Percentiles rank a stretch among this genome's conserved stretches.
Conservation (phyloP, 2,329 filamentous ascomycete genomes). For the Colletotrichum sp. region DNA sequence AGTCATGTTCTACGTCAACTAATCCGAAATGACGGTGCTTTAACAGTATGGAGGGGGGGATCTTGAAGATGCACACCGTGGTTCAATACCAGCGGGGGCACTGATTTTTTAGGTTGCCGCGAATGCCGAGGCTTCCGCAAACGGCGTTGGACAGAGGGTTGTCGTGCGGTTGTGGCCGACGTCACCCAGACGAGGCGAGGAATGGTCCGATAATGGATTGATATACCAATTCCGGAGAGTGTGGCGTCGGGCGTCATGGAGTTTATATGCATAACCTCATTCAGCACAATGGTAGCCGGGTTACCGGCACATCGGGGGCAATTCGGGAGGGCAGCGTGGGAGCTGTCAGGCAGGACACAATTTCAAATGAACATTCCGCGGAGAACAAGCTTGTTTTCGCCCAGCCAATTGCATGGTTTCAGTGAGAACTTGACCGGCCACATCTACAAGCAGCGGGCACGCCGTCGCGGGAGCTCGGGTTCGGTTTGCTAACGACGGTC, state of each 20-base stretch:
- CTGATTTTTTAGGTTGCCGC: background rate
- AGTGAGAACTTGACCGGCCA: background rate
- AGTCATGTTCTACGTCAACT: background rate
- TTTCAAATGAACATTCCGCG: background rate
- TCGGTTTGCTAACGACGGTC: background rate
- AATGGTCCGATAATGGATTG: background rate
- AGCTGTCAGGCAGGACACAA: background rate
- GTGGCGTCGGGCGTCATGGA: slow-evolving; percentile 13
- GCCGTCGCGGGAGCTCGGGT: background rate
- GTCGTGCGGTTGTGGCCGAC: background rate
- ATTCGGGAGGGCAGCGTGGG: background rate
- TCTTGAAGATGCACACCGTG: background rate
- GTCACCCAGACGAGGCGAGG: background rate
- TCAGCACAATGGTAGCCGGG: background rate
- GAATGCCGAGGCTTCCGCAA: background rate
- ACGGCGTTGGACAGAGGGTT: background rate
- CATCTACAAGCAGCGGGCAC: background rate
- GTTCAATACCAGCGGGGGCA: background rate
- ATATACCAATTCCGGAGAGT: slow-evolving; percentile 1
- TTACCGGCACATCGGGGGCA: background rate
- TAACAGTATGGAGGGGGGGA: background rate
- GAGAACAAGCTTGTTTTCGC: background rate
- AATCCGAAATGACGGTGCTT: background rate
- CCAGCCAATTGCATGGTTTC: background rate
- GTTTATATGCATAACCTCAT: background rate